phyloP scores from a whole-genome alignment of 345 rosid genomes.

The Sisymbrium altissimum region DNA sequence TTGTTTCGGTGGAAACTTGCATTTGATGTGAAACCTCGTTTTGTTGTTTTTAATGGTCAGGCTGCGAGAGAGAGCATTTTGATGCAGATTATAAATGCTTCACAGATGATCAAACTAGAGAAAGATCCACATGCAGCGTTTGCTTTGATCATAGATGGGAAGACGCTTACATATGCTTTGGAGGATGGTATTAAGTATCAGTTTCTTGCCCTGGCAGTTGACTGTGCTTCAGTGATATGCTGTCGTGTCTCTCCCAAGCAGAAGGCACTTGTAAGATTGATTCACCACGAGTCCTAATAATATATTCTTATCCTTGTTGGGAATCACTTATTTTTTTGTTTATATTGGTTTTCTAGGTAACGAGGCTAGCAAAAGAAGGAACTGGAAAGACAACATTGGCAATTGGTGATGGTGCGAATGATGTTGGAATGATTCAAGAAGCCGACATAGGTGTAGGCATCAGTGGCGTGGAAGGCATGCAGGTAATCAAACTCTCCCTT shows the following conservation, averaged over 20 bases:
- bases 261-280: conserved; percentile 61
- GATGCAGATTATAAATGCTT: conserved; percentile 46
- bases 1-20: conserved; percentile 4
- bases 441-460: conserved; percentile 89
- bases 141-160: conserved; percentile 72
- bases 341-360: conserved; percentile 42
- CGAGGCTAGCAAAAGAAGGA: conserved; percentile 60
- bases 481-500: conserved; percentile 39
- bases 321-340: background rate
- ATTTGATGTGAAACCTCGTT: conserved; percentile 1
- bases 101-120: conserved; percentile 42
- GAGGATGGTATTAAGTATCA: conserved; percentile 46
- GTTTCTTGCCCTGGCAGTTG: conserved; percentile 64
- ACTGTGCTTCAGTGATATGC: conserved; percentile 80
- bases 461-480: conserved; percentile 94
- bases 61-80: conserved; percentile 48
- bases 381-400: conserved; percentile 74
- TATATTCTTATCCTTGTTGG: background rate
- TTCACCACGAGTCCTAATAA: background rate
- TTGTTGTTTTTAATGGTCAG: conserved; percentile 36
- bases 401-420: conserved; percentile 88
- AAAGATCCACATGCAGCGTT: conserved; percentile 47
- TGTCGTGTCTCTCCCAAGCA: conserved; percentile 86
- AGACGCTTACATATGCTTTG: conserved; percentile 55
- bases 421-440: conserved; percentile 94